Conservation (phyloP, 2,329 filamentous ascomycete species). For the Fusarium decemcellulare region DNA sequence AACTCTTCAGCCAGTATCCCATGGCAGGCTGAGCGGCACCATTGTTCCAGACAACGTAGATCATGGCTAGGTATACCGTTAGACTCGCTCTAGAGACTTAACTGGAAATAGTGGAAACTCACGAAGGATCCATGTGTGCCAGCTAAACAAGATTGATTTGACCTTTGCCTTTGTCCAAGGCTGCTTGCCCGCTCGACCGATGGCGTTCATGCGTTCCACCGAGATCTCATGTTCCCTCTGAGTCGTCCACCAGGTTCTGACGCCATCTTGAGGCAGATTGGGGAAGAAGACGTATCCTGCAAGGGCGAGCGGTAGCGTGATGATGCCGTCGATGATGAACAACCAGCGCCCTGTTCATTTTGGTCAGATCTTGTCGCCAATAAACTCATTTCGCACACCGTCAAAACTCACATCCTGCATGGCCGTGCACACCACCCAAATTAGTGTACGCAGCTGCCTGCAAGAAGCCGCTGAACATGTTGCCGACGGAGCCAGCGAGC, state of each 20-base stretch:
- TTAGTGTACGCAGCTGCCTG: slow-evolving; percentile 34
- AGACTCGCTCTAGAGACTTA: neutral
- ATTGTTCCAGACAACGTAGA: slow-evolving; percentile 38
- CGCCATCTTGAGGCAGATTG: slow-evolving; percentile 34
- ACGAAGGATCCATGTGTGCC: slow-evolving; percentile 36
- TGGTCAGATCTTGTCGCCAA: slow-evolving; percentile 2
- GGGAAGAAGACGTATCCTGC: slow-evolving; percentile 34
- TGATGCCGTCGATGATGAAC: slow-evolving; percentile 37
- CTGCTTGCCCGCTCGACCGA: slow-evolving; percentile 32
- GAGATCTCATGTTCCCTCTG: slow-evolving; percentile 30
- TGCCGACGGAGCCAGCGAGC: slow-evolving; percentile 32
- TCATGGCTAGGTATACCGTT: slow-evolving; percentile 5
- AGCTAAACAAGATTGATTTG: slow-evolving; percentile 22
- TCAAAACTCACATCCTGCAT: slow-evolving; percentile 27
- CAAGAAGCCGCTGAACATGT: slow-evolving; percentile 33
- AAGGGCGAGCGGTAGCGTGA: slow-evolving; percentile 30
- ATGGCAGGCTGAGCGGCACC: slow-evolving; percentile 30
- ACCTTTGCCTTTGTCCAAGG: slow-evolving; percentile 33
- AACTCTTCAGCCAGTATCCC: slow-evolving; percentile 41
- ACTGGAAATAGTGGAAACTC: neutral
- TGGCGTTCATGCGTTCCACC: slow-evolving; percentile 23
- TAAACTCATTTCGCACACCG: neutral
- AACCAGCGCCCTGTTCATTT: slow-evolving; percentile 28
- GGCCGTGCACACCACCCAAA: slow-evolving; percentile 28
- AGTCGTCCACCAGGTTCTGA: slow-evolving; percentile 37